Percentiles rank a stretch among this genome's conserved stretches.
Conservation (phyloP, 306 rosid species). For the Ormosia semicastrata region DNA sequence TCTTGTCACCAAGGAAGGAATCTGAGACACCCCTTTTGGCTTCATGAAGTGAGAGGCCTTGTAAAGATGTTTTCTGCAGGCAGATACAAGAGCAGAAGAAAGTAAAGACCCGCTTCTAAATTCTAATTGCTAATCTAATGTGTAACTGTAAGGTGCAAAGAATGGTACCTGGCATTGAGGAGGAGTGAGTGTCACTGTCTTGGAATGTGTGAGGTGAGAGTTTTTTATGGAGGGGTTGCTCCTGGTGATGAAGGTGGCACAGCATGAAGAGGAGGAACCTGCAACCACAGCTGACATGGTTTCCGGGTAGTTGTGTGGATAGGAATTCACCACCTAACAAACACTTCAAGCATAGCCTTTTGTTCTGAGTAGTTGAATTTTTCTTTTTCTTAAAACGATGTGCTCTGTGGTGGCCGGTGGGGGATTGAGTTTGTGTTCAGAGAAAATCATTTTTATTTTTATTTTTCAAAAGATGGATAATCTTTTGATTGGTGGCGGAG, state of each 20-base stretch:
- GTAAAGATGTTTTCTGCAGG: slow-evolving; percentile 68
- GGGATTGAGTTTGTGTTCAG: background rate
- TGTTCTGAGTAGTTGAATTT: background rate
- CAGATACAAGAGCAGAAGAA: background rate
- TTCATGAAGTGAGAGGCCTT: slow-evolving; percentile 71
- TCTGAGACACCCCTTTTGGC: slow-evolving; percentile 55
- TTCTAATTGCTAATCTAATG: background rate
- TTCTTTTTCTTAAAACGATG: background rate
- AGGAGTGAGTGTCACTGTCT: slow-evolving; percentile 22
- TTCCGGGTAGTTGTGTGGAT: slow-evolving; percentile 5
- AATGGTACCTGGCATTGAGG: slow-evolving; percentile 47
- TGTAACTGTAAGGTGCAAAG: background rate
- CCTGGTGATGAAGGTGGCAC: slow-evolving; percentile 53
- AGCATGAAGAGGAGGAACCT: slow-evolving; percentile 55
- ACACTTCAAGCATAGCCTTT: background rate
- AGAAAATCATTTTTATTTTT: background rate
- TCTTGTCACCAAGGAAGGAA: slow-evolving; percentile 36
- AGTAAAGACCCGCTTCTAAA: background rate
- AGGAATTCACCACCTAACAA: background rate
- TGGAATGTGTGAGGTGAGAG: slow-evolving; percentile 41
- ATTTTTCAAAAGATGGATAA: slow-evolving; percentile 31
- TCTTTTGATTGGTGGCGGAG: slow-evolving; percentile 30
- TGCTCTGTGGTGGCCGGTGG: background rate
- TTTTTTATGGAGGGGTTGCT: slow-evolving; percentile 35
- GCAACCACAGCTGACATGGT: slow-evolving; percentile 71